Evolutionary conservation across 345 rosid species (phyloP).

Genomic region (Nasturtium officinale): DNA sequence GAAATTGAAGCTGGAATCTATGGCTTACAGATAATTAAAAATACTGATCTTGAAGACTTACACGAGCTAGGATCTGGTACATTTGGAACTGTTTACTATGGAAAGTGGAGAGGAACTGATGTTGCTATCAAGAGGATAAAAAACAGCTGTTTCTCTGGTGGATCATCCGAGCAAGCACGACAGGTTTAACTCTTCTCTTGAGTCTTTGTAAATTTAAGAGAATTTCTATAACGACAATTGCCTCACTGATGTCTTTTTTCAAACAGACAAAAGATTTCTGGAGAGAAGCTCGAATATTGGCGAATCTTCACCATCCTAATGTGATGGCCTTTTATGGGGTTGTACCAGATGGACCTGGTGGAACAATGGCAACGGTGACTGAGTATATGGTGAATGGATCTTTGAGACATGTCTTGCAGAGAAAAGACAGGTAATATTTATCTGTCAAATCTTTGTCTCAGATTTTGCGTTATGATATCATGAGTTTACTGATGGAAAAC

Average conservation of each 20-base stretch:
- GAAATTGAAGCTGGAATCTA: slow-evolving; percentile 77
- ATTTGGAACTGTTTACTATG: slow-evolving; percentile 85
- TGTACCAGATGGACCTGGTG: slow-evolving; percentile 87
- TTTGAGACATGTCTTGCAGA: slow-evolving; percentile 68
- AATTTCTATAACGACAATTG: not conserved
- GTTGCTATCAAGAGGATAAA: slow-evolving; percentile 93
- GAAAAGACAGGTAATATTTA: slow-evolving; percentile 60
- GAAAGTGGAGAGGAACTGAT: slow-evolving; percentile 97
- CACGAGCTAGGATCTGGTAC: slow-evolving; percentile 91
- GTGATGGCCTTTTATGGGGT: slow-evolving; percentile 94
- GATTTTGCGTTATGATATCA: not conserved
- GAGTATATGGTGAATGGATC: slow-evolving; percentile 96
- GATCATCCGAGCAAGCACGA: slow-evolving; percentile 79
- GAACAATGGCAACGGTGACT: slow-evolving; percentile 84
- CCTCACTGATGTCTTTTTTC: not conserved
- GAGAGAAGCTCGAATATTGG: slow-evolving; percentile 89
- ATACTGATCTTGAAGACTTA: slow-evolving; percentile 80
- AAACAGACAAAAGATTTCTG: slow-evolving; percentile 76
- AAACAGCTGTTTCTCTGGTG: slow-evolving; percentile 78
- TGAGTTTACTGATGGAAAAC: slow-evolving; percentile 30
- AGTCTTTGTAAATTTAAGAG: not conserved
- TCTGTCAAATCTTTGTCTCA: not conserved
- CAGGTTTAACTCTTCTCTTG: slow-evolving; percentile 49
- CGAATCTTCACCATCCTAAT: slow-evolving; percentile 94
- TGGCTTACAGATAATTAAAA: slow-evolving; percentile 86